phyloP scores from a whole-genome alignment of 179 eudicot species.

The Spinacia oleracea region DNA sequence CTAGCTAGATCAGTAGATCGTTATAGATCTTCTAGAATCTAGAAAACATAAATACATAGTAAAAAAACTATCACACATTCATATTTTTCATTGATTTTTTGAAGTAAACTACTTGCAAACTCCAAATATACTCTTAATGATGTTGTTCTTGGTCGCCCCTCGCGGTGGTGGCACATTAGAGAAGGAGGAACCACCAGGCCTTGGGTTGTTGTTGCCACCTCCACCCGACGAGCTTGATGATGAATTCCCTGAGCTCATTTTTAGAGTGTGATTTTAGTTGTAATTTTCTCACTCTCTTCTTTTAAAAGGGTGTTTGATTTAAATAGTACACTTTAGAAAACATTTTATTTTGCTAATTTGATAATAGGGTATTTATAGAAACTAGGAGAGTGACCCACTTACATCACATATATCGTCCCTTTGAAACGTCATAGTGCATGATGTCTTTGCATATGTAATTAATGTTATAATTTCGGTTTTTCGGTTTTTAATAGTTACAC shows the following conservation, averaged over 20 bases:
- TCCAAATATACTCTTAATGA: neutral
- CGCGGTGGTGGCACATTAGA: neutral
- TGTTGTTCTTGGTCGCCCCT: constrained; percentile 8
- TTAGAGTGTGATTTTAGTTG: neutral
- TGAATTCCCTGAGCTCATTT: constrained; percentile 8
- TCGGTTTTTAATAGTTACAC: no score
- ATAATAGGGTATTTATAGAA: neutral
- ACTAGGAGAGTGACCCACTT: neutral
- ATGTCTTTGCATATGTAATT: no score
- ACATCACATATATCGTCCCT: no score
- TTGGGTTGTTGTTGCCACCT: neutral
- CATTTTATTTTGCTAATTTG: neutral
- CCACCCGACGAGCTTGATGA: neutral
- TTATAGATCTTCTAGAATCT: neutral
- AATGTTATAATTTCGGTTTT: no score
- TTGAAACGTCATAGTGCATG: no score
- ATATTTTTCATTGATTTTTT: no score
- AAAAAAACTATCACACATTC: no score
- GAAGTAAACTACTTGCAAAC: neutral
- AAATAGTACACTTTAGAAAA: no score
- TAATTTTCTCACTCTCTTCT: neutral
- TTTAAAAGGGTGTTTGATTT: neutral
- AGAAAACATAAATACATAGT: neutral
- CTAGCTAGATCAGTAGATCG: neutral
- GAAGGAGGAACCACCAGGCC: constrained; percentile 14